A percentile compares a stretch with the other conserved stretches of the same genome.
phyloP scores from a whole-genome alignment of 2,329 filamentous ascomycete species.

The Penicillium decumbens region DNA sequence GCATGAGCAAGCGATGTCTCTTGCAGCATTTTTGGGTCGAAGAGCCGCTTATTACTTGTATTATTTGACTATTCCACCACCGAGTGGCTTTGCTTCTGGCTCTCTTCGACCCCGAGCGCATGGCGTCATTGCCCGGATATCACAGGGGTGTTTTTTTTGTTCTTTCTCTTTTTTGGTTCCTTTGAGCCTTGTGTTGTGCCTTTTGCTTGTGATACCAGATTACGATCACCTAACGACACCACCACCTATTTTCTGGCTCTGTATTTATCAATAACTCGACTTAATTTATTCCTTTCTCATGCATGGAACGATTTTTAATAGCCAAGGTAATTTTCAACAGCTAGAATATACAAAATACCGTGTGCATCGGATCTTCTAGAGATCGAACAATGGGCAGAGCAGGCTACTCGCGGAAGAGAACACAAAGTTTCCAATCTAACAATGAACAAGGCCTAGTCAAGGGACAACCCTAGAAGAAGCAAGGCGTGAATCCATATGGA shows the following conservation, averaged over 20 bases:
- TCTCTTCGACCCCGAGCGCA: conserved; percentile 22
- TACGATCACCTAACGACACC: conserved; percentile 28
- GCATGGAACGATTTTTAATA: not conserved
- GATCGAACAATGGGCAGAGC: not conserved
- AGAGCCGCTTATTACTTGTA: conserved; percentile 8
- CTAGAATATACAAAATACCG: not conserved
- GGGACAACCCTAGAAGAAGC: not conserved
- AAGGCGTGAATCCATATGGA: conserved; percentile 5
- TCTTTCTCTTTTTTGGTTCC: conserved; percentile 1
- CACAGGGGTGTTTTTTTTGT: conserved; percentile 6
- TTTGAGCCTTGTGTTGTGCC: conserved; percentile 9
- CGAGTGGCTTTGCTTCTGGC: conserved; percentile 14
- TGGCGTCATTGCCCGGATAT: conserved; percentile 27
- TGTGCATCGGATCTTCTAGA: not conserved
- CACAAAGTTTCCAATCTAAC: not conserved
- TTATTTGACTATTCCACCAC: conserved; percentile 5
- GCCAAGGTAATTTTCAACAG: not conserved
- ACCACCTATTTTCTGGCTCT: conserved; percentile 26
- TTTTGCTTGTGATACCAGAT: conserved; percentile 30
- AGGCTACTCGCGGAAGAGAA: not conserved
- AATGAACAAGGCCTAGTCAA: not conserved
- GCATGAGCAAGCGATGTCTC: conserved; percentile 6
- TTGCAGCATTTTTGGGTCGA: conserved; percentile 11
- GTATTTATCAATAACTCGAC: conserved; percentile 27
- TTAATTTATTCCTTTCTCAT: conserved; percentile 1